These are phyloP conservation scores for Neurospora sp. DNA, from an alignment of 2,329 filamentous ascomycete genomes.

Conservation along the genomic window DNA sequence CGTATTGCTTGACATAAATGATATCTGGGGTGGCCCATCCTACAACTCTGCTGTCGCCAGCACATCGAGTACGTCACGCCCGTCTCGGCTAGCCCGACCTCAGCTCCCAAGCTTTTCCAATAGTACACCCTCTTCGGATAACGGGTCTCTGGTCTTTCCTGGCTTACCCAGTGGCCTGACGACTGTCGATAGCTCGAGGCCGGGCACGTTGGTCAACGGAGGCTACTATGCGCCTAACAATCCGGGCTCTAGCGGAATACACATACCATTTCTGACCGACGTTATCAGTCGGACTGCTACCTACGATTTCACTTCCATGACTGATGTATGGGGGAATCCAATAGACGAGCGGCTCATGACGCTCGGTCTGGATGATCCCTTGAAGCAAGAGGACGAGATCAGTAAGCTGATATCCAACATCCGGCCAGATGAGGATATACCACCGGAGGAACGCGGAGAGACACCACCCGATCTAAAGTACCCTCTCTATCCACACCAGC, in stretches of 20 bases:
- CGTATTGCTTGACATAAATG: neutral
- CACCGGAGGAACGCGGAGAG: constrained; percentile 51
- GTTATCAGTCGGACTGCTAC: constrained; percentile 4
- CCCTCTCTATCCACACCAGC: constrained; percentile 71
- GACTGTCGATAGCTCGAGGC: neutral
- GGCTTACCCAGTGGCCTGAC: neutral
- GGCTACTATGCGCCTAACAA: constrained; percentile 17
- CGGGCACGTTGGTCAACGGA: constrained; percentile 13
- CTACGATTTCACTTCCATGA: constrained; percentile 27
- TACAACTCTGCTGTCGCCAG: neutral
- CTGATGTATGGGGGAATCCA: constrained; percentile 28
- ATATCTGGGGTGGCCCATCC: neutral
- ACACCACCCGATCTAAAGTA: constrained; percentile 61
- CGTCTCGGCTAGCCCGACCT: neutral
- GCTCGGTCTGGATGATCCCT: constrained; percentile 25
- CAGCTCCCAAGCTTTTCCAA: neutral
- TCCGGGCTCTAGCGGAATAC: neutral
- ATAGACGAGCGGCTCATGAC: constrained; percentile 17
- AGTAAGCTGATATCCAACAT: constrained; percentile 64
- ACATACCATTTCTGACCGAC: neutral
- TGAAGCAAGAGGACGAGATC: constrained; percentile 50
- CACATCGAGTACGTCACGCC: neutral
- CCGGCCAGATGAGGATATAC: constrained; percentile 58
- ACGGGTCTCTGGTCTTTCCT: neutral
- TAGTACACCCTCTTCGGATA: neutral